phyloP scores from a whole-genome alignment of 768 basidiomycete genomes.

The Hygrocybe coccinea region DNA sequence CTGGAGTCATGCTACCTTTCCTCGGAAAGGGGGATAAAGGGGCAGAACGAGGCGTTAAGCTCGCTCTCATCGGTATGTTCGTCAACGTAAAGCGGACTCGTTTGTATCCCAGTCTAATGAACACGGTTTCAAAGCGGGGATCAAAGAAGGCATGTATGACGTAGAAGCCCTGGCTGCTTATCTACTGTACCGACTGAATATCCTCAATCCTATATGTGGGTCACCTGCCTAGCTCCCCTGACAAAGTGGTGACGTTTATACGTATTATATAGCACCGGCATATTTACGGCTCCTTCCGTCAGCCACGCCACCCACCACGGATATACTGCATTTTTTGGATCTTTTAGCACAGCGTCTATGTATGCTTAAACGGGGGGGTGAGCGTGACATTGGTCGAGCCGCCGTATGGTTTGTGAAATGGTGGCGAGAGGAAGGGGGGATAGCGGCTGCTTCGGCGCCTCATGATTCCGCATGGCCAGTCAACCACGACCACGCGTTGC shows the following conservation, averaged over 20 bases:
- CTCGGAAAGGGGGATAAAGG: conserved; percentile 81
- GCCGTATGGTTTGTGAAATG: conserved; percentile 78
- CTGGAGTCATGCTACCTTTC: conserved; percentile 96
- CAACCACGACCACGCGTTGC: background rate
- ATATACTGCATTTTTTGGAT: conserved; percentile 62
- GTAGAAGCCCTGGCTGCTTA: conserved; percentile 81
- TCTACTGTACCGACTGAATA: conserved; percentile 78
- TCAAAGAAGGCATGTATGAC: conserved; percentile 90
- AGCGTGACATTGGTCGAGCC: conserved; percentile 64
- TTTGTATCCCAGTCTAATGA: background rate
- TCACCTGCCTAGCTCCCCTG: conserved; percentile 13
- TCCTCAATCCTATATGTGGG: conserved; percentile 68
- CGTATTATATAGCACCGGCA: conserved; percentile 50
- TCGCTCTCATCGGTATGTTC: conserved; percentile 85
- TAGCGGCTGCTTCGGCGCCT: conserved; percentile 41
- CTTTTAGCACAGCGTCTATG: conserved; percentile 69
- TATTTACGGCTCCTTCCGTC: conserved; percentile 61
- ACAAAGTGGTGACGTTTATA: conserved; percentile 2
- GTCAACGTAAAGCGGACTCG: conserved; percentile 11
- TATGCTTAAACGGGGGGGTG: conserved; percentile 77
- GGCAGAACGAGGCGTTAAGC: conserved; percentile 87
- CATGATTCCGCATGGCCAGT: background rate
- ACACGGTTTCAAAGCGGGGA: conserved; percentile 57
- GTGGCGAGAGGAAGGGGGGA: conserved; percentile 77
- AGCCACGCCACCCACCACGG: conserved; percentile 50